Conservation (phyloP, 495 filamentous ascomycete genomes). For the Xylaria curta region DNA sequence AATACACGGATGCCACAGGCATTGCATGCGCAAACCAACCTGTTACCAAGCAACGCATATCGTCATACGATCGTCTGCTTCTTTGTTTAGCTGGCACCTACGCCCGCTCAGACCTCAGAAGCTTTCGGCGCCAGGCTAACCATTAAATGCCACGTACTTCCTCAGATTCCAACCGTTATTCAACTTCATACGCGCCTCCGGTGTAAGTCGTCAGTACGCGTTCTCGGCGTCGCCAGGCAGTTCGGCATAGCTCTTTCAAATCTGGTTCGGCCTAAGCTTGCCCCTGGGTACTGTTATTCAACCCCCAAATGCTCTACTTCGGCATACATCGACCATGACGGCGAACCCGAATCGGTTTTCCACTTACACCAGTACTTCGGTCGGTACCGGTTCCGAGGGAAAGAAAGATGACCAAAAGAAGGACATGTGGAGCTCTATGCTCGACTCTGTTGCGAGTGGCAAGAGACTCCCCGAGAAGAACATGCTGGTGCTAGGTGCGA, state of each 20-base stretch:
- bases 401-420: conserved; percentile 77
- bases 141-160: conserved; percentile 17
- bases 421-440: conserved; percentile 94
- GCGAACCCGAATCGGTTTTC: conserved; percentile 64
- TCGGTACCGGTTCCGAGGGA: conserved; percentile 47
- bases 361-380: conserved; percentile 56
- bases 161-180: not conserved
- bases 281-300: not conserved
- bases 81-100: conserved; percentile 3
- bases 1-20: conserved; percentile 21
- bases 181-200: conserved; percentile 10
- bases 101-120: not conserved
- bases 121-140: not conserved
- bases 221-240: conserved; percentile 23
- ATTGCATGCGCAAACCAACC: conserved; percentile 24
- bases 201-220: conserved; percentile 27
- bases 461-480: conserved; percentile 94
- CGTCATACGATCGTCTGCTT: conserved; percentile 1
- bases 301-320: conserved; percentile 35
- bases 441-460: conserved; percentile 87
- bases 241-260: conserved; percentile 4
- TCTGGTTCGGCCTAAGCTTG: not conserved
- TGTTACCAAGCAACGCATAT: conserved; percentile 21
- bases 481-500: conserved; percentile 79
- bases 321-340: conserved; percentile 50